Base-by-base conservation (phyloP, 495 filamentous ascomycete species). In the Astrocystis sublimbata region DNA sequence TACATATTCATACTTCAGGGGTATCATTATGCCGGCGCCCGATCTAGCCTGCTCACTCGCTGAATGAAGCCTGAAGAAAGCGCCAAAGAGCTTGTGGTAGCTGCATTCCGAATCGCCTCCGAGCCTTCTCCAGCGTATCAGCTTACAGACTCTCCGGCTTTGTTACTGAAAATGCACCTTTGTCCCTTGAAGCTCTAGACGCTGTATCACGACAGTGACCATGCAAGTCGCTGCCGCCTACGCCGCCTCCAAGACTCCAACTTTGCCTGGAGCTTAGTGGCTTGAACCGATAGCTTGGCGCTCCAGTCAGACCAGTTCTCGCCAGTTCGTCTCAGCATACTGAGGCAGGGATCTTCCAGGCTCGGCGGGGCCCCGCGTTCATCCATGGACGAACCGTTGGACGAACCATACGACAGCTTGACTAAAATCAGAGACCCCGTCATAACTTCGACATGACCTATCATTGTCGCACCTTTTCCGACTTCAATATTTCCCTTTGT, bases 271-370 rank as follows among this genome's bases (percentile, higher is more conserved):
- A 49, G 2, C 26, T 2, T n/a, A 30, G 42, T 23, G 12, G 51
- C 33, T 54, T 38, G 33, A 54, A 54, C 51, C 51, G 51, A 21
- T 54, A 40, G 51, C 51, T 54, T 26, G 51, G 51, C 36, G 40
- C 51, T 33, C 51, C 51, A 38, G 51, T 38, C 33, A 21, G 13
- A 15, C 2, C 33, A 12, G n/a, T 5, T 23, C 8, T 4, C 23
- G 21, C 2, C 33, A 12, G n/a, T 5, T 23, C 8, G 7, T 36
- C 19, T 54, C 35, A 17, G 51, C 51, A 38, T 54, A 12, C n/a
- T 13, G 21, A n/a, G 51, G 9, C 30, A 54, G 30, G 47, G 49
- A 30, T 12, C 13, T 17, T 13, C 47, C 47, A 21, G 12, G 49
- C 10, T 4, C 3, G 19, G 49, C 49, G 49, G 49, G 49, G 49